phyloP scores from a whole-genome alignment of 2,329 filamentous ascomycete genomes.

The Neospermospora avenae region DNA sequence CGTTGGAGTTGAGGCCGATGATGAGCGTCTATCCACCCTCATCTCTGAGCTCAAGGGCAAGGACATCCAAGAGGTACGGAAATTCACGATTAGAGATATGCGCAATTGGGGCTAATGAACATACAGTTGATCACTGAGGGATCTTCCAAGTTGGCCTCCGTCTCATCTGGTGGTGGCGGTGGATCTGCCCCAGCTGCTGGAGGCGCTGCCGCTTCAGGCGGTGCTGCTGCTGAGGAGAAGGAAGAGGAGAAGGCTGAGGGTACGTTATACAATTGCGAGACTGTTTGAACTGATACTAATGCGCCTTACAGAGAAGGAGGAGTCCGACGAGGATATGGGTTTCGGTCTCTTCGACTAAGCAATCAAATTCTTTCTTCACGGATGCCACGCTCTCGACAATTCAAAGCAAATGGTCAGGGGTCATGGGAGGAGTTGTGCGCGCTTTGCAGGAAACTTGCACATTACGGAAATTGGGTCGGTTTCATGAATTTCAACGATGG shows the following conservation, averaged over 20 bases:
- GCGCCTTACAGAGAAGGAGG: constrained; percentile 52
- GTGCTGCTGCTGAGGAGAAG: constrained; percentile 60
- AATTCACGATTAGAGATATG: constrained; percentile 28
- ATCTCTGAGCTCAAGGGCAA: constrained; percentile 90
- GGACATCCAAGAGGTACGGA: constrained; percentile 81
- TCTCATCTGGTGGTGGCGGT: constrained; percentile 85
- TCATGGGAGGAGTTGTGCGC: constrained; percentile 32
- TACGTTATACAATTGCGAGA: constrained; percentile 53
- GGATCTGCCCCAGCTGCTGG: constrained; percentile 55
- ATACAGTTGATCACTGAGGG: constrained; percentile 84
- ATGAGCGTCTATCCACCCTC: constrained; percentile 81
- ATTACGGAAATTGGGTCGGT: constrained; percentile 27
- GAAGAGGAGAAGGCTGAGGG: constrained; percentile 77
- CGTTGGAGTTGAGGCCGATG: constrained; percentile 92
- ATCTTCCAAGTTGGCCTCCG: constrained; percentile 91
- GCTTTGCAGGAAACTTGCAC: constrained; percentile 31
- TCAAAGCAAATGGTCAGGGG: constrained; percentile 23
- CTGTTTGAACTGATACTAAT: constrained; percentile 25
- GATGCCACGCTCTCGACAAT: constrained; percentile 26
- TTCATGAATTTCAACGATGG: constrained; percentile 23
- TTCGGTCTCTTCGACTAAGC: constrained; percentile 75
- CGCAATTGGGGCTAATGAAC: constrained; percentile 25
- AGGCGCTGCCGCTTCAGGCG: constrained; percentile 65
- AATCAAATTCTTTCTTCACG: constrained; percentile 27
- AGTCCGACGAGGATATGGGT: constrained; percentile 74